phyloP scores from a whole-genome alignment of 345 rosid genomes.

The Mangifera indica region DNA sequence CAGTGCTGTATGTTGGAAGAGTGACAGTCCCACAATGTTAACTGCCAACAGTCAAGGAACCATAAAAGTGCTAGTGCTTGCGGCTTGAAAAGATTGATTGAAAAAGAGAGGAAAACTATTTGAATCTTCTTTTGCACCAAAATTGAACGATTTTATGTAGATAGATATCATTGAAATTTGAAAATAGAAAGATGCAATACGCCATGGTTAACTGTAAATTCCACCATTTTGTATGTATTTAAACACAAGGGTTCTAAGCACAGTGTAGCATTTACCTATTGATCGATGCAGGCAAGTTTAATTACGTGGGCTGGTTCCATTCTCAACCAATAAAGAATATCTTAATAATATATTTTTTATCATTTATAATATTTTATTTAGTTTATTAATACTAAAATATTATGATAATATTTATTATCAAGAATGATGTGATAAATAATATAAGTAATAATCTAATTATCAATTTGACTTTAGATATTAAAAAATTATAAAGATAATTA shows the following conservation, averaged over 20 bases:
- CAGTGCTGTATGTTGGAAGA: conserved; percentile 98
- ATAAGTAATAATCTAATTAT: too few relatives aligned
- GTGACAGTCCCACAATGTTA: conserved; percentile 88
- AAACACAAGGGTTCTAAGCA: not conserved
- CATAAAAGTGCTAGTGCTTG: conserved; percentile 85
- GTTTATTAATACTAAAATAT: too few relatives aligned
- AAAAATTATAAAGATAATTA: too few relatives aligned
- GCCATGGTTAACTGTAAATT: conserved; percentile 11
- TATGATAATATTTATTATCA: too few relatives aligned
- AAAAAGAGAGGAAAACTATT: not conserved
- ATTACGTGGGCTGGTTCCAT: too few relatives aligned
- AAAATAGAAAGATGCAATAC: not conserved
- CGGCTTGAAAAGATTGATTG: conserved; percentile 42
- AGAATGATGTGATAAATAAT: too few relatives aligned
- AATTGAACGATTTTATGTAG: not conserved
- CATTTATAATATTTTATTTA: too few relatives aligned
- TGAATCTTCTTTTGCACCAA: not conserved
- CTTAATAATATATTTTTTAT: too few relatives aligned
- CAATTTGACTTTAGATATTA: too few relatives aligned
- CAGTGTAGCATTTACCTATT: not conserved
- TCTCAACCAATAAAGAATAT: too few relatives aligned
- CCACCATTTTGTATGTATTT: not conserved
- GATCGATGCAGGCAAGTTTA: too few relatives aligned
- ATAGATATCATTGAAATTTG: conserved; percentile 1
- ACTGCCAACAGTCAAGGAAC: conserved; percentile 98